Evolutionary conservation across 2,329 filamentous ascomycete species (phyloP).

Genomic region (Arthroderma uncinatum): DNA sequence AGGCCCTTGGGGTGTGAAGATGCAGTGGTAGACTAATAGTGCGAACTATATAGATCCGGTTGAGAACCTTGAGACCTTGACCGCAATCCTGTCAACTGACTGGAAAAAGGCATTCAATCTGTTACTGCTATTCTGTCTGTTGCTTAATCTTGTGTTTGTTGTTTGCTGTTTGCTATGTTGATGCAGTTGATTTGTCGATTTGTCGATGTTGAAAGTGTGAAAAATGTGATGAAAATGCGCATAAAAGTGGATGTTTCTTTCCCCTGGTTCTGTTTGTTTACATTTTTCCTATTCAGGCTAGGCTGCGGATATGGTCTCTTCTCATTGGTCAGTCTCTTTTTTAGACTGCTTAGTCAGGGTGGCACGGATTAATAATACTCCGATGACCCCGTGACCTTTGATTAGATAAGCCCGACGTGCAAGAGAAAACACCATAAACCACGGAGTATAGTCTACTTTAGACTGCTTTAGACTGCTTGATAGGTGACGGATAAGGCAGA

Average conservation of each 20-base stretch:
- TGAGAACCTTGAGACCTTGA: no score
- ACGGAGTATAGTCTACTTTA: no score
- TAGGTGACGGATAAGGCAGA: no score
- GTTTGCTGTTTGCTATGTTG: no score
- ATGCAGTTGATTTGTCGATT: no score
- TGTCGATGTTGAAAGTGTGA: background rate
- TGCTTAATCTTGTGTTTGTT: background rate
- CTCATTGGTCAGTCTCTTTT: background rate
- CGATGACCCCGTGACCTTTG: background rate
- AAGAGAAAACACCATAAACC: no score
- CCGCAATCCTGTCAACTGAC: no score
- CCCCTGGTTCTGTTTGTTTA: constrained; percentile 13
- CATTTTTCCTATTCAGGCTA: constrained; percentile 10
- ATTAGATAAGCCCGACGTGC: background rate
- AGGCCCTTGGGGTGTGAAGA: background rate
- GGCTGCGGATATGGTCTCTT: background rate
- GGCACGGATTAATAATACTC: background rate
- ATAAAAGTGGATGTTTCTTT: no score
- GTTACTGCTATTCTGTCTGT: no score
- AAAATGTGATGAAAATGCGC: background rate
- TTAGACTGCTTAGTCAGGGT: background rate
- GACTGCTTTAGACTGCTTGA: no score
- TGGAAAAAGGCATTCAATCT: no score
- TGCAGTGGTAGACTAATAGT: background rate
- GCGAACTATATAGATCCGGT: constrained; percentile 1